A percentile compares a stretch with the other conserved stretches of the same genome.
phyloP scores from a whole-genome alignment of 805 yeast species.

The Wickerhamiella domercqiae region DNA sequence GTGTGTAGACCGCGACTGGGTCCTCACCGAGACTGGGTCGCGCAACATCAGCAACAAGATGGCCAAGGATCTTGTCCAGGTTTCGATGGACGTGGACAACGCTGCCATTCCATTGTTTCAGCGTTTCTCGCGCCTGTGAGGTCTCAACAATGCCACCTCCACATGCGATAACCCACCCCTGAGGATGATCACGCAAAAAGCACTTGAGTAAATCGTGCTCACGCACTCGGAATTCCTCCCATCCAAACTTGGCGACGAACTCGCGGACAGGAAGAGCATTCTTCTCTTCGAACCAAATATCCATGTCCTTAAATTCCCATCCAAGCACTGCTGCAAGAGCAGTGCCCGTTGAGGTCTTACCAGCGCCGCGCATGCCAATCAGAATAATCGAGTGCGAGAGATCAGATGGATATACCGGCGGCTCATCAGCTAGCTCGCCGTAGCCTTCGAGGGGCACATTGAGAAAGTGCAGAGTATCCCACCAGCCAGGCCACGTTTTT shows the following conservation, averaged over 20 bases:
- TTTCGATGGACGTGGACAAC: slow-evolving; percentile 87
- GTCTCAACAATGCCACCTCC: slow-evolving; percentile 95
- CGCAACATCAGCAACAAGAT: slow-evolving; percentile 59
- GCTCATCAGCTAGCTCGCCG: slow-evolving; percentile 26
- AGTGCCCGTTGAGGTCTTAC: slow-evolving; percentile 72
- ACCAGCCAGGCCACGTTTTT: slow-evolving; percentile 99
- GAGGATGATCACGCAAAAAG: slow-evolving; percentile 28
- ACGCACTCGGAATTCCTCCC: slow-evolving; percentile 70
- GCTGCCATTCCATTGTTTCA: slow-evolving; percentile 51
- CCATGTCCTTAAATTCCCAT: slow-evolving; percentile 52
- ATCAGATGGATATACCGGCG: slow-evolving; percentile 2
- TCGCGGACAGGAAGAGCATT: slow-evolving; percentile 26
- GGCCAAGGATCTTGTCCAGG: slow-evolving; percentile 60
- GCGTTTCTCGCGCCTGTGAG: slow-evolving; percentile 43
- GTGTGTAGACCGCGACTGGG: slow-evolving; percentile 65
- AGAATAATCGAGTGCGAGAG: slow-evolving; percentile 46
- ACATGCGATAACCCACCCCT: slow-evolving; percentile 64
- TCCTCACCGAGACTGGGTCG: slow-evolving; percentile 82
- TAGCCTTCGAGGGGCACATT: slow-evolving; percentile 55
- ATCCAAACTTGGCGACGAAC: slow-evolving; percentile 51
- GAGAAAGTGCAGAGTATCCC: slow-evolving; percentile 72
- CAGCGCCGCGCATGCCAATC: slow-evolving; percentile 97
- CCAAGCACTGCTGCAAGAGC: slow-evolving; percentile 63
- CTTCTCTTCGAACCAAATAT: slow-evolving; percentile 47
- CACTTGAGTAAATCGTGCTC: slow-evolving; percentile 47